A percentile compares a stretch with the other conserved stretches of the same genome.
Conservation (phyloP, 176 grass and related monocot species). For the Eremochloa ophiuroides region DNA sequence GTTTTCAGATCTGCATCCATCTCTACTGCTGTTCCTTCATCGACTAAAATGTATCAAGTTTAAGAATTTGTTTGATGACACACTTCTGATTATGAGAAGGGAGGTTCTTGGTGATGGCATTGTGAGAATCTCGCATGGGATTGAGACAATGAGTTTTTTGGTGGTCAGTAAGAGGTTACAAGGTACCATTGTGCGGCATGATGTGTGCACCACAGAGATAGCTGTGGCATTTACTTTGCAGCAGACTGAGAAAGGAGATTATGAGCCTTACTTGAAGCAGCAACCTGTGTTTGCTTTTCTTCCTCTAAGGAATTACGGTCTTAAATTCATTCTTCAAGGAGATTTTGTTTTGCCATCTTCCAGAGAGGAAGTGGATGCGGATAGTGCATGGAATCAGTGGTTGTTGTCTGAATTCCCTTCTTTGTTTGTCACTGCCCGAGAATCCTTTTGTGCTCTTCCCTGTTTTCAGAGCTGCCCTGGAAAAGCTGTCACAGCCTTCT, state of each 20-base stretch:
- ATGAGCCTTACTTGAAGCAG: conserved; percentile 66
- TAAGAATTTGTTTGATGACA: conserved; percentile 65
- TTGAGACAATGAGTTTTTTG: conserved; percentile 83
- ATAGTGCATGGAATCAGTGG: conserved; percentile 99
- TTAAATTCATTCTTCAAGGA: conserved; percentile 98
- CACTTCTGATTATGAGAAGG: conserved; percentile 71
- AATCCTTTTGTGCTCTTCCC: conserved; percentile 80
- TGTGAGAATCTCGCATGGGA: conserved; percentile 84
- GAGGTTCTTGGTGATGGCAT: conserved; percentile 74
- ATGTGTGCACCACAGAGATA: conserved; percentile 83
- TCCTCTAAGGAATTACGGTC: conserved; percentile 87
- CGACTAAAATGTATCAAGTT: conserved; percentile 79
- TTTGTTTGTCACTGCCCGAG: conserved; percentile 66
- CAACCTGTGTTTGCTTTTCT: conserved; percentile 97
- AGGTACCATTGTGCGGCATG: conserved; percentile 51
- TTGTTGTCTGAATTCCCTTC: conserved; percentile 83
- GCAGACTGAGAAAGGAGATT: conserved; percentile 58
- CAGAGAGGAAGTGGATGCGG: conserved; percentile 96
- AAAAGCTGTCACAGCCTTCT: conserved; percentile 79
- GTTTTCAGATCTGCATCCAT: conserved; percentile 98
- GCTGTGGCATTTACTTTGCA: conserved; percentile 88
- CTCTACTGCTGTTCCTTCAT: conserved; percentile 89
- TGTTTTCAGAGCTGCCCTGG: conserved; percentile 66
- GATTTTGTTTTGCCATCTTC: conserved; percentile 97
- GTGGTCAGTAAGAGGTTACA: conserved; percentile 72